These are phyloP conservation scores for Oidium heveae DNA, from an alignment of 2,329 filamentous ascomycete species.

Conservation along the genomic window DNA sequence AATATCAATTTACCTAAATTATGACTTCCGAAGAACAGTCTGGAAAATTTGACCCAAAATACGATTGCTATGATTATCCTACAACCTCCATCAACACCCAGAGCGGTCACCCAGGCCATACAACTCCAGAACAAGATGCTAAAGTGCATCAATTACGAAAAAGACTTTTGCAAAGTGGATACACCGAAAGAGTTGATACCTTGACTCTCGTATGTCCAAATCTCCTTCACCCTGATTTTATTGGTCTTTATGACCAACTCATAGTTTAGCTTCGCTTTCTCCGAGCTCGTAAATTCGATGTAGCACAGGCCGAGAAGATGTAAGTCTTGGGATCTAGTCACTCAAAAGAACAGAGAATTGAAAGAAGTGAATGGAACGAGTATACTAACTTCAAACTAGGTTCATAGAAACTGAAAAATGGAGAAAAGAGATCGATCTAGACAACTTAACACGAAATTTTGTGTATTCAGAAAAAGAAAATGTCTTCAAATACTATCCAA, in stretches of 20 bases:
- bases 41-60: constrained; percentile 47
- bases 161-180: constrained; percentile 63
- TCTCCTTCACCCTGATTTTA: no score
- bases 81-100: constrained; percentile 44
- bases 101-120: constrained; percentile 66
- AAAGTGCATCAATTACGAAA: constrained; percentile 65
- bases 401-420: constrained; percentile 78
- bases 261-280: constrained; percentile 55
- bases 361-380: no score
- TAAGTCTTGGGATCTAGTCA: constrained; percentile 21
- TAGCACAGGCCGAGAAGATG: constrained; percentile 66
- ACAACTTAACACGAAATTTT: constrained; percentile 57
- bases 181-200: constrained; percentile 68
- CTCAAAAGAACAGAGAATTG: constrained; percentile 17
- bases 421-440: constrained; percentile 66
- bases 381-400: constrained; percentile 25
- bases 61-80: constrained; percentile 90
- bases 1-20: no score
- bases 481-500: constrained; percentile 79
- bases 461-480: constrained; percentile 67
- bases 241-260: constrained; percentile 1
- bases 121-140: constrained; percentile 68
- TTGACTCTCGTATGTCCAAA: constrained; percentile 47
- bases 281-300: constrained; percentile 85
- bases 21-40: neutral